These are phyloP conservation scores for Crinitomyces ghanaensis DNA, from an alignment of 805 yeast species.

Conservation along the genomic window DNA sequence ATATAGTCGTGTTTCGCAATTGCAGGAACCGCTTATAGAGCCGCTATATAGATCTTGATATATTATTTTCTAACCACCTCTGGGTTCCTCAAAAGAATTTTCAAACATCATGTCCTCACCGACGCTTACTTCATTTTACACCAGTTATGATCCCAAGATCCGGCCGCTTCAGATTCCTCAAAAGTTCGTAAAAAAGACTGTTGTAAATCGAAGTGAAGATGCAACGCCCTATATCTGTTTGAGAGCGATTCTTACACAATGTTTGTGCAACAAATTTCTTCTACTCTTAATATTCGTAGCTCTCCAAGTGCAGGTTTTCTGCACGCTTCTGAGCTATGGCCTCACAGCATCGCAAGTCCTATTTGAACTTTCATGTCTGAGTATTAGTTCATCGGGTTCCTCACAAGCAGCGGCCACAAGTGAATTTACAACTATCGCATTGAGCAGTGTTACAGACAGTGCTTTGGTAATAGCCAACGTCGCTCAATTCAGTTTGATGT, in stretches of 20 bases:
- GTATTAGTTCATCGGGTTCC: too few relatives aligned
- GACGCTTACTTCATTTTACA: conserved; percentile 13
- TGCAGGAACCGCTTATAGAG: too few relatives aligned
- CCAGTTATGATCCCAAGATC: too few relatives aligned
- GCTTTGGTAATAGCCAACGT: background rate
- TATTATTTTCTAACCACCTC: too few relatives aligned
- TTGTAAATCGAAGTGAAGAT: conserved; percentile 4
- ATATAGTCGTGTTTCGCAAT: too few relatives aligned
- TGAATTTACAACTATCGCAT: background rate
- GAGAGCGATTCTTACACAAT: conserved; percentile 11
- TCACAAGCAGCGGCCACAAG: too few relatives aligned
- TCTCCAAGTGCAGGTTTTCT: conserved; percentile 9
- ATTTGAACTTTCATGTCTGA: too few relatives aligned
- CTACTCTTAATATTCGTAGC: conserved; percentile 10
- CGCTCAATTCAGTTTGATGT: background rate
- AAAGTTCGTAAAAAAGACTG: background rate
- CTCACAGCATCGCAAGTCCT: too few relatives aligned
- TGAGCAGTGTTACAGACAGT: background rate
- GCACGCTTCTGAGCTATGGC: too few relatives aligned
- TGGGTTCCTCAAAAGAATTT: too few relatives aligned
- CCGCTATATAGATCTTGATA: too few relatives aligned
- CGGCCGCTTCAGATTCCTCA: background rate
- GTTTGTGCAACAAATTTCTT: conserved; percentile 12
- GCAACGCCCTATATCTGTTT: conserved; percentile 16
- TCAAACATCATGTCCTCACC: conserved; percentile 10